phyloP scores from a whole-genome alignment of 306 rosid genomes.

The Malus sieversii region DNA sequence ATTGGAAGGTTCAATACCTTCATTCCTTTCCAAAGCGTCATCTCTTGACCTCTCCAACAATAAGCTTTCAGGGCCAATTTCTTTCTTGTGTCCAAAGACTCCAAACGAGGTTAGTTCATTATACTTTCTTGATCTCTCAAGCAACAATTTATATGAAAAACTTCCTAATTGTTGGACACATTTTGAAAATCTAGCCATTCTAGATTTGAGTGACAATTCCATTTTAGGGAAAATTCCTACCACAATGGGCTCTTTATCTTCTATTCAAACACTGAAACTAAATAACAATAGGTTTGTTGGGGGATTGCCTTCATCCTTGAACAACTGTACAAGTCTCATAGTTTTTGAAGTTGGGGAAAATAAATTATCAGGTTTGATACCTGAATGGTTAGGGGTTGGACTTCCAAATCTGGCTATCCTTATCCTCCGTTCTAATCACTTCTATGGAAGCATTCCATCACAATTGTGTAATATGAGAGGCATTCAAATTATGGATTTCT shows the following conservation, averaged over 20 bases:
- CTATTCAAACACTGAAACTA: background rate
- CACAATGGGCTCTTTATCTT: background rate
- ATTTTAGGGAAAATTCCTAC: background rate
- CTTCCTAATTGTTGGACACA: background rate
- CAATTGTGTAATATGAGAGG: background rate
- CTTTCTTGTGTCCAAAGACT: background rate
- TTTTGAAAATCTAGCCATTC: background rate
- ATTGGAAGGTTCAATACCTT: too few relatives aligned
- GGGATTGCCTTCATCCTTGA: background rate
- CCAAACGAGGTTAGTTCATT: background rate
- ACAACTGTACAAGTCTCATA: background rate
- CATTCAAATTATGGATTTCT: conserved; percentile 9
- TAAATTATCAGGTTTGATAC: background rate
- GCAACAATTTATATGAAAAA: background rate
- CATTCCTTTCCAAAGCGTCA: too few relatives aligned
- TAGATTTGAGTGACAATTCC: background rate
- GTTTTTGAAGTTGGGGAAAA: conserved; percentile 8
- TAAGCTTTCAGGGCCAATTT: too few relatives aligned
- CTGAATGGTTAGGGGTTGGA: background rate
- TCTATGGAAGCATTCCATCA: background rate
- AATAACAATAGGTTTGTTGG: conserved; percentile 1
- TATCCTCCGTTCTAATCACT: background rate
- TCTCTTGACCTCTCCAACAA: too few relatives aligned
- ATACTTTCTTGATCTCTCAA: background rate
- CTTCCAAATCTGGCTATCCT: background rate